phyloP scores from a whole-genome alignment of 2,329 filamentous ascomycete species.

The Sordariomycetes sp. region DNA sequence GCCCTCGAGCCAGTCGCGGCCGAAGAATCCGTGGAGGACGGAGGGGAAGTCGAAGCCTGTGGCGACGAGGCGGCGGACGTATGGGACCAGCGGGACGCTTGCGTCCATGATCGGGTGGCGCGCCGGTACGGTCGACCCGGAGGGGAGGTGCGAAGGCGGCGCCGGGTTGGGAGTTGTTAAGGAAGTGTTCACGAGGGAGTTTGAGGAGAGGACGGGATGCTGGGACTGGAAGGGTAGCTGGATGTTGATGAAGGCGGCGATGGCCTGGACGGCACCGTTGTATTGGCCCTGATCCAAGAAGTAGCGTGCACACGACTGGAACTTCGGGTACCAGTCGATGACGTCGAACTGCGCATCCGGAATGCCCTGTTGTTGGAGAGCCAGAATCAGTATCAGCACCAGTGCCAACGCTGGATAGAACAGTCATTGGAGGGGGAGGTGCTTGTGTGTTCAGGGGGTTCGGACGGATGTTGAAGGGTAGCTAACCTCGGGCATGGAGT shows the following conservation, averaged over 20 bases:
- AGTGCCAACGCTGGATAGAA: neutral
- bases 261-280: constrained; percentile 69
- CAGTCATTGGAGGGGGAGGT: neutral
- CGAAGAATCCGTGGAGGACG: constrained; percentile 92
- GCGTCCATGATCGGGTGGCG: constrained; percentile 14
- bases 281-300: constrained; percentile 90
- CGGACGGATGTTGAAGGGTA: neutral
- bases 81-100: constrained; percentile 67
- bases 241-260: constrained; percentile 88
- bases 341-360: constrained; percentile 44
- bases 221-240: constrained; percentile 72
- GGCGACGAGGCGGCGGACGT: constrained; percentile 79
- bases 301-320: constrained; percentile 81
- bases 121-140: neutral
- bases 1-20: constrained; percentile 79
- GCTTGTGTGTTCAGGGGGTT: neutral
- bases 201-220: constrained; percentile 27
- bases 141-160: constrained; percentile 3
- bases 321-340: constrained; percentile 86
- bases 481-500: neutral
- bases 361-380: neutral
- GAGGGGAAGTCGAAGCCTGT: constrained; percentile 82
- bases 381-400: neutral
- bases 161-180: constrained; percentile 9
- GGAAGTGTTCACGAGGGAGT: constrained; percentile 20